These are phyloP conservation scores for Martensiomyces pterosporus DNA, from an alignment of 192 early-diverging fungal species.

Conservation along the genomic window DNA sequence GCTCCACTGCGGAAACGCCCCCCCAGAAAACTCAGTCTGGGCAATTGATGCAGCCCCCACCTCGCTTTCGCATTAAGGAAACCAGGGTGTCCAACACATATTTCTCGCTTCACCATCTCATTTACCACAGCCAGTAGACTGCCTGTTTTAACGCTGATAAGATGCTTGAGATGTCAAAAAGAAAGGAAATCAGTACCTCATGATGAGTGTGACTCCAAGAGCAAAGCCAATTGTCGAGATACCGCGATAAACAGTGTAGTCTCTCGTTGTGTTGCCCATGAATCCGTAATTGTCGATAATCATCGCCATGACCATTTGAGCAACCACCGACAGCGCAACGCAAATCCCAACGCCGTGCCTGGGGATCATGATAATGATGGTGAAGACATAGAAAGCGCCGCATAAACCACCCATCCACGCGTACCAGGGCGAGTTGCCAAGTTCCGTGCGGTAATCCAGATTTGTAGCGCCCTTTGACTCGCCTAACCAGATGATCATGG, in stretches of 20 bases:
- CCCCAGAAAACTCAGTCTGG: no score
- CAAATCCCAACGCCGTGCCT: background rate
- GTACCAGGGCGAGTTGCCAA: background rate
- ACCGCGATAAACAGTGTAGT: background rate
- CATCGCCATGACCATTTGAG: background rate
- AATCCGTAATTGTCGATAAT: background rate
- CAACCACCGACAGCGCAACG: background rate
- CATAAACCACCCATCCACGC: background rate
- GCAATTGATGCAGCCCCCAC: no score
- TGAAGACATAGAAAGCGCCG: background rate
- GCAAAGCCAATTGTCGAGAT: background rate
- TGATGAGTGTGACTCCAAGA: background rate
- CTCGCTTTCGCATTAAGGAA: no score
- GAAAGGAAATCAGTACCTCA: background rate
- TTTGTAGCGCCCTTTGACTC: background rate
- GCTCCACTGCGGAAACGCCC: no score
- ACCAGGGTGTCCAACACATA: no score
- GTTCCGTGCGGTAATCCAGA: background rate
- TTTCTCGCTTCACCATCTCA: no score
- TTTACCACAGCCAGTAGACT: no score
- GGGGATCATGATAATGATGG: background rate
- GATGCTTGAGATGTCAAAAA: no score
- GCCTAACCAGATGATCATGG: background rate
- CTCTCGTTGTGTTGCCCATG: background rate
- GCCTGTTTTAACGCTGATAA: no score